Evolutionary conservation across 176 grass and related monocot genomes (phyloP).

Genomic region (Oryza rufipogon): DNA sequence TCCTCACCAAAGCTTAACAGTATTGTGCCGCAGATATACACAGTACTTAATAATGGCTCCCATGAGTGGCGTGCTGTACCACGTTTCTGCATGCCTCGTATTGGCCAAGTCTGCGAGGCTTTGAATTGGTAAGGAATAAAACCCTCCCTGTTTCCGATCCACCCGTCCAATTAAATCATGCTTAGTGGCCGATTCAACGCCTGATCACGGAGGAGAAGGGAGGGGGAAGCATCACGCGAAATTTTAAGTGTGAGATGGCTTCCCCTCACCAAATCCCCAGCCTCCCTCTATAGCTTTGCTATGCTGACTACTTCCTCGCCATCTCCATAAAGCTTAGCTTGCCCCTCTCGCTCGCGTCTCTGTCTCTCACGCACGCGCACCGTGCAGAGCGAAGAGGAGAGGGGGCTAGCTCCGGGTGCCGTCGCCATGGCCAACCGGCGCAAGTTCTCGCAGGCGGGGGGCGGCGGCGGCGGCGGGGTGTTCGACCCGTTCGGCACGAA

Average conservation of each 20-base stretch:
- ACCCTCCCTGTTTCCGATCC: background rate
- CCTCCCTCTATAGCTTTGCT: background rate
- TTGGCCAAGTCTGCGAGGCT: constrained; percentile 36
- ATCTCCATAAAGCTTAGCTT: constrained; percentile 40
- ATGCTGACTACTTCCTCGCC: background rate
- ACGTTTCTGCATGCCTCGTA: constrained; percentile 46
- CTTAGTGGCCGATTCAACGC: constrained; percentile 50
- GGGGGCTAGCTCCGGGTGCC: background rate
- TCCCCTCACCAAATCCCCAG: constrained; percentile 50
- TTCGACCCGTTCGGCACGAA: constrained; percentile 34
- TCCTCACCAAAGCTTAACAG: background rate
- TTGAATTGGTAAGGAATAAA: constrained; percentile 32
- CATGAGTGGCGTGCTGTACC: constrained; percentile 45
- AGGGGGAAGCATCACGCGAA: constrained; percentile 3
- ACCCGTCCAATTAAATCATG: constrained; percentile 9
- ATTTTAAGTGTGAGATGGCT: background rate
- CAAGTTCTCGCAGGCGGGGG: constrained; percentile 41
- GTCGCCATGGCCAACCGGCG: constrained; percentile 56
- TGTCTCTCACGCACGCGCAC: background rate
- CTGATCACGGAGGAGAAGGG: background rate
- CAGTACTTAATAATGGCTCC: constrained; percentile 13
- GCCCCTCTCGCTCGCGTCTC: background rate
- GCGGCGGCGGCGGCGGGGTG: background rate
- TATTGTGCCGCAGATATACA: background rate
- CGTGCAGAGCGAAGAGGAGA: too few relatives aligned